Evolutionary conservation across 2,329 filamentous ascomycete species (phyloP), one percentile per base, ranked within the genome.

Genomic region (Epichloe brachyelytri): DNA sequence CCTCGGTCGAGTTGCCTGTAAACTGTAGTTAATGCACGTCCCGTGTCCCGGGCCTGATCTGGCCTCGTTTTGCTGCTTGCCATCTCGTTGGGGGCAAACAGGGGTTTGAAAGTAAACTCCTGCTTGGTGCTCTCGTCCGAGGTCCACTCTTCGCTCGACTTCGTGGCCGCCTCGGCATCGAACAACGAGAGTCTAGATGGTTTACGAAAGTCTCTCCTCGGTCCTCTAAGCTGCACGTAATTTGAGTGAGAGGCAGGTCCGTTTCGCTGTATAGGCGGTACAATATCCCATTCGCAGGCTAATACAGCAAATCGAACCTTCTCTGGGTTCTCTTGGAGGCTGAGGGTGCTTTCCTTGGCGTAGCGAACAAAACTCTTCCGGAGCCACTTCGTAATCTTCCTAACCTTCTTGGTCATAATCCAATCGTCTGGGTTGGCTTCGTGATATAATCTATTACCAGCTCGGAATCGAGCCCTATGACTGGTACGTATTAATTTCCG

Each of bases 241-340:
- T 48, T 37, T 3, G 37, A 48, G 11, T 20, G n/a, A 33, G 12
- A 1, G 2, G 14, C 6, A 6, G 33, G 30, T 22, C 11, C 15
- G 14, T 12, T 33, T 11, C 20, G 34, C 19, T 51, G 44, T 17
- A 38, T 10, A 36, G 52, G 52, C 12, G 49, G 49, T 15, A 17
- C 8, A 14, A 65, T 60, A 5, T 58, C 53, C 69, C 68, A 72
- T 54, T 73, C 66, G 53, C 69, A 73, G 1, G 64, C 68, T 38
- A 74, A 46, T 4, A 74, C 59, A 26, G 66, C 63, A 53, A 74
- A 74, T 14, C 64, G 57, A 46, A 74, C 71, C 6, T 57, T 56
- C 19, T 63, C 60, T 1, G 71, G 70, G 17, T 56, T 52, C 10
- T 53, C 51, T 39, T 69, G 64, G 3, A 61, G 61, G 52, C 57